phyloP scores from a whole-genome alignment of 352 stramenopile genomes.

The Phytophthora rubi region DNA sequence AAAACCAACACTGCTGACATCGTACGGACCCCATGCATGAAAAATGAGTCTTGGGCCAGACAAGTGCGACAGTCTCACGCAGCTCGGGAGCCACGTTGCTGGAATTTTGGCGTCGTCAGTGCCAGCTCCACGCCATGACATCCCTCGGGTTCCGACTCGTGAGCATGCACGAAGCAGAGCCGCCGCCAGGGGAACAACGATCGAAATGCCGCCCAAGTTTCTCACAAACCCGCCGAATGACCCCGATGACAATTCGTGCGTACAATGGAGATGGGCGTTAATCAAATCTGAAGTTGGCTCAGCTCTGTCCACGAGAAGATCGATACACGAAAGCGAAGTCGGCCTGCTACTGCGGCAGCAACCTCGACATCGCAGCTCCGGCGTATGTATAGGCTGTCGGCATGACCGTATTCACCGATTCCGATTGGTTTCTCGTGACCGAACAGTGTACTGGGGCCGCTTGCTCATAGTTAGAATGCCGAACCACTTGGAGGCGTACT shows the following conservation, averaged over 20 bases:
- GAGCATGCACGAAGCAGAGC: not conserved
- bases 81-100: not conserved
- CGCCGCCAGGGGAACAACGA: not conserved
- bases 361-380: too few species aligned
- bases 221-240: not conserved
- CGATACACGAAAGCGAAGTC: not conserved
- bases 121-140: not conserved
- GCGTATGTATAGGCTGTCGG: too few species aligned
- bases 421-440: too few species aligned
- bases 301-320: conserved; percentile 5
- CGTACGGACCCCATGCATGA: not conserved
- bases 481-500: too few species aligned
- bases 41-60: conserved; percentile 3
- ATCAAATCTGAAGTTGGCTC: conserved; percentile 26
- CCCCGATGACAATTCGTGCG: not conserved
- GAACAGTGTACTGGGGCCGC: too few species aligned
- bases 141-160: not conserved
- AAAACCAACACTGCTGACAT: too few species aligned
- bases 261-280: conserved; percentile 6
- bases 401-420: too few species aligned
- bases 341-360: too few species aligned
- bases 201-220: not conserved
- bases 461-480: too few species aligned
- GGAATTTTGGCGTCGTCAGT: conserved; percentile 1
- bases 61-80: not conserved